These are phyloP conservation scores for Eucalyptus erythrocorys DNA, from an alignment of 345 rosid species.

Conservation along the genomic window DNA sequence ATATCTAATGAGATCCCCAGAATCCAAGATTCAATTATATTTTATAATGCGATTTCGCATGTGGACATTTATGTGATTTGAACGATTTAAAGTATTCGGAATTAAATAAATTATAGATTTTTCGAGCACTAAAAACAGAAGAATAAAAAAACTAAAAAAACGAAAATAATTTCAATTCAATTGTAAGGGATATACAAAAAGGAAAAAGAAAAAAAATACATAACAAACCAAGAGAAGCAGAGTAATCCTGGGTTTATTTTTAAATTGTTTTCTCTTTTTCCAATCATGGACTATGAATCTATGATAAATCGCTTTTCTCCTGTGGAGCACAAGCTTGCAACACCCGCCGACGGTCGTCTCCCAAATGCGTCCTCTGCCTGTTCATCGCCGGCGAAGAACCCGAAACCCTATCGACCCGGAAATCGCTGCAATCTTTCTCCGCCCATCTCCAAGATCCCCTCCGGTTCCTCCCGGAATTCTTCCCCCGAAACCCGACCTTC, in stretches of 20 bases:
- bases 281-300: neutral
- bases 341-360: neutral
- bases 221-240: neutral
- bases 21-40: neutral
- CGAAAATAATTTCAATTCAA: neutral
- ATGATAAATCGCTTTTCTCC: neutral
- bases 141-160: neutral
- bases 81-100: neutral
- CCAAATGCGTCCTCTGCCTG: neutral
- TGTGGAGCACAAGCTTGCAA: neutral
- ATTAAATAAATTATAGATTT: neutral
- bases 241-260: neutral
- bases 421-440: conserved; percentile 69
- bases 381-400: neutral
- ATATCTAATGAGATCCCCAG: neutral
- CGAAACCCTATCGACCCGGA: conserved; percentile 2
- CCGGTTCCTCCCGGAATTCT: neutral
- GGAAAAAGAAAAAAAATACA: neutral
- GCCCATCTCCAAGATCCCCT: conserved; percentile 18
- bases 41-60: neutral
- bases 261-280: neutral
- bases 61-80: neutral
- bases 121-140: neutral
- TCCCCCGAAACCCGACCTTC: neutral
- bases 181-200: neutral